A percentile compares a stretch with the other conserved stretches of the same genome.
Evolutionary conservation across 441 rosid genomes (phyloP).

Genomic region (Pelargonium myrrhifolium): DNA sequence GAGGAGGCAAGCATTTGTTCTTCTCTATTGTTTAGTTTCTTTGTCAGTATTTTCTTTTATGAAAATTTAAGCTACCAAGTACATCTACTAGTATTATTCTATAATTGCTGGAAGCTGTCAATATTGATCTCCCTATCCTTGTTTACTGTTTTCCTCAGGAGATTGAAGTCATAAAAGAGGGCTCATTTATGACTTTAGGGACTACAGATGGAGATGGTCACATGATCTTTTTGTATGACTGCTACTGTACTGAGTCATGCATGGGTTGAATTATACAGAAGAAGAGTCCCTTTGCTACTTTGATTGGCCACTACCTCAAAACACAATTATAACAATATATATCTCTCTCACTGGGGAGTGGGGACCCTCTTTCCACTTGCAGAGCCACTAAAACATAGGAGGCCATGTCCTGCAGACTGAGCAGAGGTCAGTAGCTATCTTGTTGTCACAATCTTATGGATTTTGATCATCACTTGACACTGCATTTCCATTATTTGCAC

Average conservation of each 20-base stretch:
- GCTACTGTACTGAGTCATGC: background rate
- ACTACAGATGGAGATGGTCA: too few species aligned
- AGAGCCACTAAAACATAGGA: conserved; percentile 2
- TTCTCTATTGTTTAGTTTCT: background rate
- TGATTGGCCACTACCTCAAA: background rate
- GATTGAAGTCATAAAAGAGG: background rate
- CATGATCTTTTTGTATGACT: background rate
- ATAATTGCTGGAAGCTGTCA: background rate
- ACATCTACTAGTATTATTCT: background rate
- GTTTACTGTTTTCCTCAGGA: too few species aligned
- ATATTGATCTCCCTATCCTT: background rate
- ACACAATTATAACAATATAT: background rate
- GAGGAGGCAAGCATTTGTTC: background rate
- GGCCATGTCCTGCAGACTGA: background rate
- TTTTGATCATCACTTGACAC: background rate
- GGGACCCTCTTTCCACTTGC: conserved; percentile 4
- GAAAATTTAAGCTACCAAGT: background rate
- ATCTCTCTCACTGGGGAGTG: background rate
- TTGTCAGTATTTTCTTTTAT: too few species aligned
- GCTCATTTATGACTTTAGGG: background rate
- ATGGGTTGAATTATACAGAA: background rate
- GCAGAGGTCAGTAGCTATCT: conserved; percentile 1
- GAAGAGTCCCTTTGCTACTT: background rate
- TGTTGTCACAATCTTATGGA: background rate
- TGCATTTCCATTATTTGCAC: conserved; percentile 1